Evolutionary conservation across 23 red algal species (phyloP).

Genomic region (Chondrus crispus): DNA sequence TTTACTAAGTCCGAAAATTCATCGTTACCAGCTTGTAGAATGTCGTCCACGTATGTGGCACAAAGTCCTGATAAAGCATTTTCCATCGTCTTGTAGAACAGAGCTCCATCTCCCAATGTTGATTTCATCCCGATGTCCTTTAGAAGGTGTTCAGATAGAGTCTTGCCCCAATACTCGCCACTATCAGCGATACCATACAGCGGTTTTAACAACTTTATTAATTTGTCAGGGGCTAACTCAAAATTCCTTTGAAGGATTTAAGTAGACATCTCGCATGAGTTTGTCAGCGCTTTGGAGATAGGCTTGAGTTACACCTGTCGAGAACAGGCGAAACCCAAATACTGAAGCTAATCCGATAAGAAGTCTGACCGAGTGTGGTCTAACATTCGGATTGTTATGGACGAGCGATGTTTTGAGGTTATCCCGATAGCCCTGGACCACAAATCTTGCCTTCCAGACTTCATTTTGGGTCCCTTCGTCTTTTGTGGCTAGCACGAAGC

Average conservation of each 20-base stretch:
- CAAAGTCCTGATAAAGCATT: neutral
- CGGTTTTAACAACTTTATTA: neutral
- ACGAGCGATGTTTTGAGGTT: neutral
- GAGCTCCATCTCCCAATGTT: neutral
- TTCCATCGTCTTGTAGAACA: neutral
- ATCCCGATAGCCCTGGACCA: neutral
- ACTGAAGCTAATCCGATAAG: neutral
- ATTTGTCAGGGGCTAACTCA: neutral
- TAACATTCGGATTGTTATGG: neutral
- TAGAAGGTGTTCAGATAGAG: neutral
- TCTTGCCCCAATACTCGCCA: neutral
- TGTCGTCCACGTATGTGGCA: slow-evolving; percentile 1
- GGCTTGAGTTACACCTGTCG: neutral
- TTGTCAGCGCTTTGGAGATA: neutral
- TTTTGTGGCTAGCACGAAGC: slow-evolving; percentile 4
- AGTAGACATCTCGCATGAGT: neutral
- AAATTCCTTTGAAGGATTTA: neutral
- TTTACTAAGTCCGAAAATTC: neutral
- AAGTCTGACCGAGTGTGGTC: neutral
- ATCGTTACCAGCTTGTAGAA: neutral
- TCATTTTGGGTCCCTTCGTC: neutral
- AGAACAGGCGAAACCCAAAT: neutral
- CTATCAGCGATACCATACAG: neutral
- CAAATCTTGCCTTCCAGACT: slow-evolving; percentile 6
- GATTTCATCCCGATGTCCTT: neutral